A percentile compares a stretch with the other conserved stretches of the same genome.
phyloP scores from a whole-genome alignment of 1,139 yeast genomes.

The Candida anutae region DNA sequence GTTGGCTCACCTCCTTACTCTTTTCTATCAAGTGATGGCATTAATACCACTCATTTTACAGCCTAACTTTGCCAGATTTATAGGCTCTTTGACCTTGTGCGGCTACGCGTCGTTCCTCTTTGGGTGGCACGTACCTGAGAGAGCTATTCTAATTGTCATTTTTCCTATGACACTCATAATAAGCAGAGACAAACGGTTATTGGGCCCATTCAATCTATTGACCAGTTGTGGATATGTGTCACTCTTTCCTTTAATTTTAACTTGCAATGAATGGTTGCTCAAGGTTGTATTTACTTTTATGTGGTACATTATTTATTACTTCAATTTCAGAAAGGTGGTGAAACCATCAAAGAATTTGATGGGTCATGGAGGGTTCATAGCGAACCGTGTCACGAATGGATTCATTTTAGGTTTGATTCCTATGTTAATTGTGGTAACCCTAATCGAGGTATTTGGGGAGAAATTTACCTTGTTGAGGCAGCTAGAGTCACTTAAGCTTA shows the following conservation, averaged over 20 bases:
- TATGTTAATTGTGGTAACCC: slow-evolving; percentile 46
- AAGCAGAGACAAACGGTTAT: slow-evolving; percentile 59
- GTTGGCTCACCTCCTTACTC: slow-evolving; percentile 67
- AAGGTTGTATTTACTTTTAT: slow-evolving; percentile 73
- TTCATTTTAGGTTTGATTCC: slow-evolving; percentile 67
- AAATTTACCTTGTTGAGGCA: slow-evolving; percentile 42
- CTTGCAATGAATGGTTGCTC: slow-evolving; percentile 70
- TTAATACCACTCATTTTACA: slow-evolving; percentile 65
- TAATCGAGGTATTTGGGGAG: slow-evolving; percentile 50
- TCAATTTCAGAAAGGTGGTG: slow-evolving; percentile 62
- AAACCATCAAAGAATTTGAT: slow-evolving; percentile 47
- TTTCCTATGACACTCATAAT: slow-evolving; percentile 82
- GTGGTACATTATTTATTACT: slow-evolving; percentile 76
- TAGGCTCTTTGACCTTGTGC: slow-evolving; percentile 81
- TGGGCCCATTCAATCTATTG: slow-evolving; percentile 59
- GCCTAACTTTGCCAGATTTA: slow-evolving; percentile 71
- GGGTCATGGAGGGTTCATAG: slow-evolving; percentile 35
- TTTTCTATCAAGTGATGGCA: slow-evolving; percentile 75
- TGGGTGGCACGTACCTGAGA: slow-evolving; percentile 99
- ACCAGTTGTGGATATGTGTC: slow-evolving; percentile 82
- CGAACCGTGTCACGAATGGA: slow-evolving; percentile 63
- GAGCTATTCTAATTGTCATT: slow-evolving; percentile 84
- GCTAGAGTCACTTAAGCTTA: slow-evolving; percentile 68
- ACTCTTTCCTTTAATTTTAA: slow-evolving; percentile 78
- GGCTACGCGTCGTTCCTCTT: slow-evolving; percentile 87